phyloP scores from a whole-genome alignment of 2,329 filamentous ascomycete genomes.

The Pezicula neosporulosa region DNA sequence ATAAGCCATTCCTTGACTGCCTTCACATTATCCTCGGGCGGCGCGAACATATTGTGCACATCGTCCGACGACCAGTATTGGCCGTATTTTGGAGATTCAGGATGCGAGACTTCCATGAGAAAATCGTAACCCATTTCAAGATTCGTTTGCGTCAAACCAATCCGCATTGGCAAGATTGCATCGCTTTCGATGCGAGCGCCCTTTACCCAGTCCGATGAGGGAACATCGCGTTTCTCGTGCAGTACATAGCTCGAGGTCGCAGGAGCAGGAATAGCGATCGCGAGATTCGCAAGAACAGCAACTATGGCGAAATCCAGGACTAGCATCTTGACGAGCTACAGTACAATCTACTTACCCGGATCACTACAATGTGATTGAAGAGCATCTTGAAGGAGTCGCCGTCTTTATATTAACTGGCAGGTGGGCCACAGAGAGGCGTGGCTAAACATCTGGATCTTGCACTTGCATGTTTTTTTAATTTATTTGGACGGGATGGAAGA shows the following conservation, averaged over 20 bases:
- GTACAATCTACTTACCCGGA: background rate
- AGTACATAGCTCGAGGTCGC: slow-evolving; percentile 14
- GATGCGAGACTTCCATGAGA: slow-evolving; percentile 34
- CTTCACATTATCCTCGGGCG: slow-evolving; percentile 21
- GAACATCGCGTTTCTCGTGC: slow-evolving; percentile 14
- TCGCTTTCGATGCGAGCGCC: slow-evolving; percentile 12
- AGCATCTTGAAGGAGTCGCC: background rate
- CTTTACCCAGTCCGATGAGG: slow-evolving; percentile 12
- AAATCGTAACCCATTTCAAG: slow-evolving; percentile 38
- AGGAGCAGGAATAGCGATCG: background rate
- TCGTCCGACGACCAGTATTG: slow-evolving; percentile 14
- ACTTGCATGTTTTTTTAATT: too few species aligned
- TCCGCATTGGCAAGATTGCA: slow-evolving; percentile 36
- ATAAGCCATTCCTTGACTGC: slow-evolving; percentile 31
- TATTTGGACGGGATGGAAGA: too few species aligned
- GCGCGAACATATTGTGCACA: slow-evolving; percentile 27
- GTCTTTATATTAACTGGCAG: too few species aligned
- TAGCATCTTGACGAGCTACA: slow-evolving; percentile 5
- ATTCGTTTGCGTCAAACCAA: slow-evolving; percentile 41
- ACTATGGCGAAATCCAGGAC: slow-evolving; percentile 12
- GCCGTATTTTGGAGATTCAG: slow-evolving; percentile 16
- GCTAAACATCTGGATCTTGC: too few species aligned
- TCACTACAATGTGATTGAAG: background rate
- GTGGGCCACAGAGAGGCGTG: too few species aligned
- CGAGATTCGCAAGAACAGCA: slow-evolving; percentile 1